Evolutionary conservation across 192 early-diverging fungal genomes (phyloP).

Genomic region (Jimgerdemannia flammicorona): DNA sequence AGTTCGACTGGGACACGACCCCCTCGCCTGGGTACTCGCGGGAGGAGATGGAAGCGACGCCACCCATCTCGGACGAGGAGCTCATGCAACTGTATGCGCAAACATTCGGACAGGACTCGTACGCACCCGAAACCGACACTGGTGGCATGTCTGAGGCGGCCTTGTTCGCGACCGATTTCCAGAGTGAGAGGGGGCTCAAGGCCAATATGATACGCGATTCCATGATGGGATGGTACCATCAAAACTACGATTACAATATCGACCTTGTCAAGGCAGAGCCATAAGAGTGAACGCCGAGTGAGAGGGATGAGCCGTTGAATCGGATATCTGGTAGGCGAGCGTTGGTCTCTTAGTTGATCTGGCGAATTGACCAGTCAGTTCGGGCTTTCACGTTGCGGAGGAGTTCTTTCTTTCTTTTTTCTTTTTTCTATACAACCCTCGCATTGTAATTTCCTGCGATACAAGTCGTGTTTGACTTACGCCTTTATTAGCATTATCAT

Average conservation of each 20-base stretch:
- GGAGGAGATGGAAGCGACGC: not conserved
- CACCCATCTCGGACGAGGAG: not conserved
- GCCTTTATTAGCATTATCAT: too few relatives aligned
- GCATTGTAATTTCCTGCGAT: too few relatives aligned
- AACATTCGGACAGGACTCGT: not conserved
- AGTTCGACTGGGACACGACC: not conserved
- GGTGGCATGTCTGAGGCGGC: not conserved
- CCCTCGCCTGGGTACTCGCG: not conserved
- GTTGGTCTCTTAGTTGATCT: too few relatives aligned
- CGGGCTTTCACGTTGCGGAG: too few relatives aligned
- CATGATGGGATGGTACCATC: not conserved
- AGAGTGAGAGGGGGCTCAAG: not conserved
- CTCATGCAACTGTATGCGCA: not conserved
- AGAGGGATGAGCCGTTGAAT: too few relatives aligned
- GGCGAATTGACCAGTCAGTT: too few relatives aligned
- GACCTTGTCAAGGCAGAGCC: not conserved
- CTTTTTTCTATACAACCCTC: too few relatives aligned
- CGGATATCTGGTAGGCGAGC: too few relatives aligned
- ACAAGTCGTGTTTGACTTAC: too few relatives aligned
- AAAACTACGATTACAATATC: not conserved
- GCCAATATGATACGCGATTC: not conserved
- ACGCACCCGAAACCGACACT: not conserved
- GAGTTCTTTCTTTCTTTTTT: too few relatives aligned
- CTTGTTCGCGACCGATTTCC: not conserved
- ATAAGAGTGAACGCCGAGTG: too few relatives aligned